A percentile compares a stretch with the other conserved stretches of the same genome.
phyloP scores from a whole-genome alignment of 2,329 filamentous ascomycete genomes.

The Cladosporium sp. region DNA sequence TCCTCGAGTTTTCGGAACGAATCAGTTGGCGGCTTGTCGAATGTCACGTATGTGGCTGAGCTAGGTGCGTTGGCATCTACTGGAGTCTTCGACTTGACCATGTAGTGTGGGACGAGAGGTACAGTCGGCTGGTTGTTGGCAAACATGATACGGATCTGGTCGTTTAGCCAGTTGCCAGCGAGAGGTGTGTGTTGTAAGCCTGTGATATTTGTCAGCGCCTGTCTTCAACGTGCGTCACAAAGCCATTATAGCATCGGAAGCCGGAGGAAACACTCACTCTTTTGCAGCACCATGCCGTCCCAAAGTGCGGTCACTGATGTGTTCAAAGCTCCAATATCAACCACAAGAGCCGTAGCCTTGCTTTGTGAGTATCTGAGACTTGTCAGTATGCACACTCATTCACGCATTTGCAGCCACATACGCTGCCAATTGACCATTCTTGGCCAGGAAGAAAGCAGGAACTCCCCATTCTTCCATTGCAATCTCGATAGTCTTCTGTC shows the following conservation, averaged over 20 bases:
- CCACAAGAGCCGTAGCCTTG: conserved; percentile 86
- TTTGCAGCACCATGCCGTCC: conserved; percentile 89
- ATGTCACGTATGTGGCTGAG: conserved; percentile 70
- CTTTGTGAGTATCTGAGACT: conserved; percentile 69
- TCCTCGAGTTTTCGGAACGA: conserved; percentile 83
- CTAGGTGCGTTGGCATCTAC: conserved; percentile 82
- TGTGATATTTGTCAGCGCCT: conserved; percentile 13
- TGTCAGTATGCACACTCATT: conserved; percentile 17
- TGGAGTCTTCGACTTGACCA: conserved; percentile 79
- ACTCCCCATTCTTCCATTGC: conserved; percentile 96
- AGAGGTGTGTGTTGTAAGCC: conserved; percentile 80
- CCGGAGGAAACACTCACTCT: conserved; percentile 39
- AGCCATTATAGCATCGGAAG: no score
- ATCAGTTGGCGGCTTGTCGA: conserved; percentile 55
- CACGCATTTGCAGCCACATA: conserved; percentile 32
- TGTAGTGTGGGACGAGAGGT: conserved; percentile 76
- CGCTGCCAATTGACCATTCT: conserved; percentile 82
- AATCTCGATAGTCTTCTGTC: conserved; percentile 92
- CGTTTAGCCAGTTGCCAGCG: conserved; percentile 84
- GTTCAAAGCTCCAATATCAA: conserved; percentile 86
- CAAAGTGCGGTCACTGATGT: conserved; percentile 87
- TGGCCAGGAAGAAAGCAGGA: conserved; percentile 89
- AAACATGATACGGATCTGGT: conserved; percentile 80
- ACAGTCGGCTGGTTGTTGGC: conserved; percentile 63
- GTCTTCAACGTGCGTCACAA: not conserved